Percentiles rank a stretch among this genome's conserved stretches.
Evolutionary conservation across 192 early-diverging fungal species (phyloP).

Genomic region (Pilaira anomala): DNA sequence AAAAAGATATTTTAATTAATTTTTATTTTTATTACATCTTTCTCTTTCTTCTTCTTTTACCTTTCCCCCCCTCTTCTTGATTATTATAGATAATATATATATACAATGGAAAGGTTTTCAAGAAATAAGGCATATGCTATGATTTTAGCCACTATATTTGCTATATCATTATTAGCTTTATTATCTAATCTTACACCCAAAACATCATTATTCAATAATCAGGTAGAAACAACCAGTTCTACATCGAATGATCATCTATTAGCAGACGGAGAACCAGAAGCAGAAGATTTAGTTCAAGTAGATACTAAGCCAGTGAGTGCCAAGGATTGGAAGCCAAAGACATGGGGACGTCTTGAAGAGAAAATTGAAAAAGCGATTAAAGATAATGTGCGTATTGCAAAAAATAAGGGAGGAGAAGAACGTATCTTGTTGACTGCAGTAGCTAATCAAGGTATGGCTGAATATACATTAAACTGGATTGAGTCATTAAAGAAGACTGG

Average conservation of each 20-base stretch:
- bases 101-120: conserved; percentile 1
- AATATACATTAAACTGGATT: conserved; percentile 44
- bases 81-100: neutral
- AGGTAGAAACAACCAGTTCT: neutral
- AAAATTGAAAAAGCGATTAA: neutral
- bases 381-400: neutral
- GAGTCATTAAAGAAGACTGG: conserved; percentile 30
- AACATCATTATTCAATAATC: neutral
- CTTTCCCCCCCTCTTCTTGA: neutral
- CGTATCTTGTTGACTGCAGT: conserved; percentile 35
- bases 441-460: conserved; percentile 36
- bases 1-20: no score
- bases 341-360: neutral
- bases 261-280: conserved; percentile 6
- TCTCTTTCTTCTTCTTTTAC: neutral
- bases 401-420: conserved; percentile 1
- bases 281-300: conserved; percentile 12
- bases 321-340: conserved; percentile 11
- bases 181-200: conserved; percentile 6
- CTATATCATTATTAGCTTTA: conserved; percentile 1
- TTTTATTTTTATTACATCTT: neutral
- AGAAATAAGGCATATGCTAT: conserved; percentile 10
- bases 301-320: neutral
- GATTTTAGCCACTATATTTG: conserved; percentile 3
- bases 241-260: no score